Percentiles rank a stretch among this genome's conserved stretches.
These are phyloP conservation scores for Plasmodium berghei DNA, from an alignment of 169 alveolate genomes.

Conservation along the genomic window DNA sequence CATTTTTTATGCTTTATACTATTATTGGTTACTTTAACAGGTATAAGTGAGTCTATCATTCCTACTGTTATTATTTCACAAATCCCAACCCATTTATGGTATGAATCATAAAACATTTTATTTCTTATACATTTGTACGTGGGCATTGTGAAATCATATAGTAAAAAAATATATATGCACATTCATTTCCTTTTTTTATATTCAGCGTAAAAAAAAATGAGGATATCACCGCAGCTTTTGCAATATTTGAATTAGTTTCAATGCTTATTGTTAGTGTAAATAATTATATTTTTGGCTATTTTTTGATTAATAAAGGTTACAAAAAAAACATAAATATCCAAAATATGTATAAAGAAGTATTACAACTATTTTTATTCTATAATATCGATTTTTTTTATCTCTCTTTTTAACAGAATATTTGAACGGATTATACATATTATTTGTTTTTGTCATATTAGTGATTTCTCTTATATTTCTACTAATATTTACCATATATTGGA, in stretches of 20 bases:
- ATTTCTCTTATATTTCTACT: conserved; percentile 37
- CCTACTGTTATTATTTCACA: conserved; percentile 76
- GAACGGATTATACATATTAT: conserved; percentile 47
- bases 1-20: no score
- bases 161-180: not conserved
- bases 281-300: conserved; percentile 71
- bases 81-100: conserved; percentile 74
- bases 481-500: conserved; percentile 44
- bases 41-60: conserved; percentile 73
- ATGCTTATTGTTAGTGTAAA: conserved; percentile 65
- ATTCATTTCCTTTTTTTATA: not conserved
- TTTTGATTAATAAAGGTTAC: conserved; percentile 42
- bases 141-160: not conserved
- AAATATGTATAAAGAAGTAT: not conserved
- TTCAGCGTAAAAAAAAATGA: conserved; percentile 68
- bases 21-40: conserved; percentile 7
- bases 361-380: not conserved
- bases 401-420: conserved; percentile 38
- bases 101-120: not conserved
- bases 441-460: conserved; percentile 47
- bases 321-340: not conserved
- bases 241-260: conserved; percentile 66
- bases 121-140: not conserved
- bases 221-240: conserved; percentile 66
- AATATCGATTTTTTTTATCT: not conserved